Conservation (phyloP, 352 stramenopile genomes). For the Peronospora belbahrii region DNA sequence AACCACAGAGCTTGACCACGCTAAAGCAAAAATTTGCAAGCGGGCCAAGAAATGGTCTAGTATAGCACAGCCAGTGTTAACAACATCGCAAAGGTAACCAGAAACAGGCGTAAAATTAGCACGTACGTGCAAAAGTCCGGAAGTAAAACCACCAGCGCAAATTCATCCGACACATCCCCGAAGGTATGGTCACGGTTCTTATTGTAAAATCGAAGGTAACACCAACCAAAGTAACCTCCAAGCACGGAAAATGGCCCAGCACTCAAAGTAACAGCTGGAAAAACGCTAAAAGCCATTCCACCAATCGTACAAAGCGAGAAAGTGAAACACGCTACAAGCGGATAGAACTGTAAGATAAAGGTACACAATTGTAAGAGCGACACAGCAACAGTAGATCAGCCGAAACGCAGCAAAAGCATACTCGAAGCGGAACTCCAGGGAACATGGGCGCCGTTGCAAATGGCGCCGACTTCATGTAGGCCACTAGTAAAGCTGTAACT, state of each 20-base stretch:
- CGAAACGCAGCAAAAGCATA: slow-evolving; percentile 21
- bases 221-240: slow-evolving; percentile 78
- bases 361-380: not conserved
- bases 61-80: not conserved
- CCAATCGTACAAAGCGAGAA: slow-evolving; percentile 46
- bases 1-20: slow-evolving; percentile 77
- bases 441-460: slow-evolving; percentile 47
- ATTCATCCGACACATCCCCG: slow-evolving; percentile 76
- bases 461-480: slow-evolving; percentile 67
- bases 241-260: slow-evolving; percentile 67
- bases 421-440: slow-evolving; percentile 52
- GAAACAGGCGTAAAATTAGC: not conserved
- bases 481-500: slow-evolving; percentile 73
- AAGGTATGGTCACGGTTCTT: slow-evolving; percentile 65
- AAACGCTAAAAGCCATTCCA: slow-evolving; percentile 28
- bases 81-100: not conserved
- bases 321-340: slow-evolving; percentile 37
- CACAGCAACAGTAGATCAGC: not conserved
- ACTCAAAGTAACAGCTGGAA: slow-evolving; percentile 36
- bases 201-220: slow-evolving; percentile 78
- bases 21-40: slow-evolving; percentile 77
- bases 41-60: slow-evolving; percentile 52
- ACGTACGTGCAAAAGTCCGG: slow-evolving; percentile 65
- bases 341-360: slow-evolving; percentile 51
- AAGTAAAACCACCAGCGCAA: slow-evolving; percentile 59